Conservation (phyloP, 1,284 basidiomycete species). For the Pascua guehoae region DNA sequence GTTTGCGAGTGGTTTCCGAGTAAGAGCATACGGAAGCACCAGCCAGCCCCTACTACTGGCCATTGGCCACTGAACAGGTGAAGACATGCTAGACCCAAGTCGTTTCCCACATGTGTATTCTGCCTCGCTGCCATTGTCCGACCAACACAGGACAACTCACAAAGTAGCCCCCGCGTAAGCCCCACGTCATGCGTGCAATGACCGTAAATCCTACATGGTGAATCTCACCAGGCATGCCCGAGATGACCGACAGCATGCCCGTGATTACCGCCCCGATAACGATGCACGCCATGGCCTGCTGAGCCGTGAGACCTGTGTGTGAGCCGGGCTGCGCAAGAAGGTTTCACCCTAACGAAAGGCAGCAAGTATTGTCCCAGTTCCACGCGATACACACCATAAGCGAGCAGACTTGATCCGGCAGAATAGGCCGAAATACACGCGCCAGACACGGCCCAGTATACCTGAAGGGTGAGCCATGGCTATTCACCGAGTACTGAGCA, state of each 20-base stretch:
- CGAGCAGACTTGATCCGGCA: constrained; percentile 26
- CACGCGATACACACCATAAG: constrained; percentile 16
- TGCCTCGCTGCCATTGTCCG: not conserved
- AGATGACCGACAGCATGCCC: constrained; percentile 22
- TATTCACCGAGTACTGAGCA: too few species aligned
- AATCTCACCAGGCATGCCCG: constrained; percentile 23
- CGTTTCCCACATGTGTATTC: not conserved
- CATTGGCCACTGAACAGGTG: too few species aligned
- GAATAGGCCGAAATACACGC: constrained; percentile 30
- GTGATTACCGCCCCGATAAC: constrained; percentile 29
- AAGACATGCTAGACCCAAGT: too few species aligned
- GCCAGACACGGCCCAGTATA: constrained; percentile 32
- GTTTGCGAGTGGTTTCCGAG: not conserved
- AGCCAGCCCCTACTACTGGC: too few species aligned
- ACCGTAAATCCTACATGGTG: constrained; percentile 36
- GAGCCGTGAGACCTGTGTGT: constrained; percentile 20
- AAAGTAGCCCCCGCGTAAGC: constrained; percentile 31
- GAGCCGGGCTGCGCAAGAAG: too few species aligned
- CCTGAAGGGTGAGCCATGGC: not conserved
- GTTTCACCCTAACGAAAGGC: too few species aligned
- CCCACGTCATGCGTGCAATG: constrained; percentile 25
- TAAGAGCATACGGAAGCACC: too few species aligned
- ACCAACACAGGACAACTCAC: constrained; percentile 4
- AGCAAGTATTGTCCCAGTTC: too few species aligned
- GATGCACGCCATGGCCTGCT: constrained; percentile 30